These are phyloP conservation scores for Stagonosporopsis rhizophila DNA, from an alignment of 2,329 filamentous ascomycete species.

Conservation along the genomic window DNA sequence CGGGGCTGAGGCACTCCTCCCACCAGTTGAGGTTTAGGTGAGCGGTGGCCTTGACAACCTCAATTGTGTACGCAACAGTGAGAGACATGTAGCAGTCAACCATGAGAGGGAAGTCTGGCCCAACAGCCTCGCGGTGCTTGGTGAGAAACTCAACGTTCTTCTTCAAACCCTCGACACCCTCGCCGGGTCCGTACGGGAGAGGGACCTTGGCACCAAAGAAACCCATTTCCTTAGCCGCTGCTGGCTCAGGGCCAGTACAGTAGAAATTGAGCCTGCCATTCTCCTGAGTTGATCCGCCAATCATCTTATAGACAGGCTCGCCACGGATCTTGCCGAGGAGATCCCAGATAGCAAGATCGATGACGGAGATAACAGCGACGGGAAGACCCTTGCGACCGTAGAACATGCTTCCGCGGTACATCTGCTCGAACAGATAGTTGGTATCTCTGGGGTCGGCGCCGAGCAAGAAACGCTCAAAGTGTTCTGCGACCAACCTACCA, in stretches of 20 bases:
- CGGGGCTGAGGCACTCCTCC: constrained; percentile 91
- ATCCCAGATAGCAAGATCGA: constrained; percentile 93
- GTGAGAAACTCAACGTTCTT: constrained; percentile 92
- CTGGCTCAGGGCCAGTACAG: constrained; percentile 88
- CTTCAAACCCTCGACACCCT: constrained; percentile 78
- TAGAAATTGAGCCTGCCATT: constrained; percentile 78
- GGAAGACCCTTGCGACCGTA: constrained; percentile 93
- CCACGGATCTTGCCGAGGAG: constrained; percentile 87
- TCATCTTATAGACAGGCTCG: constrained; percentile 93
- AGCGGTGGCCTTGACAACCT: constrained; percentile 82
- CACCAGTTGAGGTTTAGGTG: constrained; percentile 94
- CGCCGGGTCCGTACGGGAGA: constrained; percentile 86
- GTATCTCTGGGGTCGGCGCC: constrained; percentile 88
- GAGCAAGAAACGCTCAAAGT: constrained; percentile 90
- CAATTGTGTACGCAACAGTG: constrained; percentile 90
- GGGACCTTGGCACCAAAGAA: constrained; percentile 93
- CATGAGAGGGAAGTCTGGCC: constrained; percentile 89
- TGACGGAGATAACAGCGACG: constrained; percentile 89
- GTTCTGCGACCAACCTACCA: constrained; percentile 74
- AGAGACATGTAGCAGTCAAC: constrained; percentile 98
- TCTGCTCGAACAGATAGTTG: constrained; percentile 92
- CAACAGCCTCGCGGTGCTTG: constrained; percentile 82
- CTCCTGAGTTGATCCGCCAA: constrained; percentile 86
- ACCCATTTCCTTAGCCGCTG: constrained; percentile 80
- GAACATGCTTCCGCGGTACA: constrained; percentile 96